These are phyloP conservation scores for Allantophomopsis lycopodina DNA, from an alignment of 2,329 filamentous ascomycete genomes.

Conservation along the genomic window DNA sequence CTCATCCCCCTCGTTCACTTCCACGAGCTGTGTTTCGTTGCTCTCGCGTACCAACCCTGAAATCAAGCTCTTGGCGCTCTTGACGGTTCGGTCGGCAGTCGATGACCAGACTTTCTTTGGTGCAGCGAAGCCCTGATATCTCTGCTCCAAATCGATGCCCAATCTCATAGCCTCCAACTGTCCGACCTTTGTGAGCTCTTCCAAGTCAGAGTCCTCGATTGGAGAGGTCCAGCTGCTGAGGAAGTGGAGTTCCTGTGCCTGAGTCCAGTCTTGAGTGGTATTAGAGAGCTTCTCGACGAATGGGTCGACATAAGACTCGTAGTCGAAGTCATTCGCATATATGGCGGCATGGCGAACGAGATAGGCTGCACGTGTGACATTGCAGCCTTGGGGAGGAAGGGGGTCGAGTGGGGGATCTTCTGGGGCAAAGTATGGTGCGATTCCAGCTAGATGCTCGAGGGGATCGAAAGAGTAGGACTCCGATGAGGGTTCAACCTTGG, in stretches of 20 bases:
- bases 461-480: constrained; percentile 28
- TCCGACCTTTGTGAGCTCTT: constrained; percentile 12
- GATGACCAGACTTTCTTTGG: constrained; percentile 35
- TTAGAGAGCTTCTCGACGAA: constrained; percentile 35
- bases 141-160: constrained; percentile 13
- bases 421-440: constrained; percentile 34
- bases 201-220: constrained; percentile 12
- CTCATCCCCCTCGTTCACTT: constrained; percentile 29
- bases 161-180: constrained; percentile 13
- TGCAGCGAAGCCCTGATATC: constrained; percentile 21
- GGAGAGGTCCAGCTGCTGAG: constrained; percentile 13
- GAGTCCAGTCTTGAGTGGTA: constrained; percentile 30
- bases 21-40: constrained; percentile 26
- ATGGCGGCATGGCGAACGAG: constrained; percentile 35
- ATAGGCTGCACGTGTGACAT: constrained; percentile 32
- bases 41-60: constrained; percentile 27
- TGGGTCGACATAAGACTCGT: constrained; percentile 33
- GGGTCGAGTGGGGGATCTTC: constrained; percentile 29
- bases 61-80: constrained; percentile 32
- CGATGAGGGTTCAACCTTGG: constrained; percentile 1
- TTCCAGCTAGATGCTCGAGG: constrained; percentile 32
- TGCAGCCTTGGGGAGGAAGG: constrained; percentile 32
- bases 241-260: constrained; percentile 11
- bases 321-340: constrained; percentile 36
- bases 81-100: constrained; percentile 34